Evolutionary conservation across 495 filamentous ascomycete genomes (phyloP).

Genomic region (Hyphodiscus hymeniophilus): DNA sequence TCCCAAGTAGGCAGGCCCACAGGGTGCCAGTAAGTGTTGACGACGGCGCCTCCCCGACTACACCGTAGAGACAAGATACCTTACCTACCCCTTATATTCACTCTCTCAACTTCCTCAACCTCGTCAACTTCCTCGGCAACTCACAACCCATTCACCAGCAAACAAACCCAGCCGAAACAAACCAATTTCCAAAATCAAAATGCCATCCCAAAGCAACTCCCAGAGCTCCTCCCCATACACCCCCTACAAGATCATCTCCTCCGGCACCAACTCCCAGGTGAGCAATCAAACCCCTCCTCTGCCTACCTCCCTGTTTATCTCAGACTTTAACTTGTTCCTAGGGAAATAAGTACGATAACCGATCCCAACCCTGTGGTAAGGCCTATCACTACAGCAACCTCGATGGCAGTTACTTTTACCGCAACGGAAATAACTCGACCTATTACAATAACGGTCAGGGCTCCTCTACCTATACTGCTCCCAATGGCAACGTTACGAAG

Average conservation of each 20-base stretch:
- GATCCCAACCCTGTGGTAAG: conserved; percentile 11
- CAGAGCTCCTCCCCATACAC: conserved; percentile 12
- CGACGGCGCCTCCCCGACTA: too few relatives aligned
- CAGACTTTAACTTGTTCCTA: neutral
- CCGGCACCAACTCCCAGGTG: conserved; percentile 20
- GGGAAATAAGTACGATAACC: conserved; percentile 23
- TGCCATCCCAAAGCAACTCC: neutral
- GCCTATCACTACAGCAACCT: conserved; percentile 23
- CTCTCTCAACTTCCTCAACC: neutral
- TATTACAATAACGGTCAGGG: conserved; percentile 16
- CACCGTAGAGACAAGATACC: neutral
- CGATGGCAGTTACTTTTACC: conserved; percentile 20
- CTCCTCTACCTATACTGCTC: conserved; percentile 20
- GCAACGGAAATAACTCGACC: conserved; percentile 14
- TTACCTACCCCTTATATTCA: too few relatives aligned
- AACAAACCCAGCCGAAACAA: neutral
- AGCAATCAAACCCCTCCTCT: neutral
- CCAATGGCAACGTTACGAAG: conserved; percentile 20
- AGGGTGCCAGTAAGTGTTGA: too few relatives aligned
- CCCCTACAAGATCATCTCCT: conserved; percentile 12
- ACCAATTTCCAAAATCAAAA: neutral
- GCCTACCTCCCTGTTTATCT: neutral
- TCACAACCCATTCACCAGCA: neutral
- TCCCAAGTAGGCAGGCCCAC: too few relatives aligned
- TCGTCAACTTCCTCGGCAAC: neutral